Evolutionary conservation across 176 grass and related monocot genomes (phyloP), one percentile per base, ranked within the genome.

Genomic region (Cymbopogon citratus): DNA sequence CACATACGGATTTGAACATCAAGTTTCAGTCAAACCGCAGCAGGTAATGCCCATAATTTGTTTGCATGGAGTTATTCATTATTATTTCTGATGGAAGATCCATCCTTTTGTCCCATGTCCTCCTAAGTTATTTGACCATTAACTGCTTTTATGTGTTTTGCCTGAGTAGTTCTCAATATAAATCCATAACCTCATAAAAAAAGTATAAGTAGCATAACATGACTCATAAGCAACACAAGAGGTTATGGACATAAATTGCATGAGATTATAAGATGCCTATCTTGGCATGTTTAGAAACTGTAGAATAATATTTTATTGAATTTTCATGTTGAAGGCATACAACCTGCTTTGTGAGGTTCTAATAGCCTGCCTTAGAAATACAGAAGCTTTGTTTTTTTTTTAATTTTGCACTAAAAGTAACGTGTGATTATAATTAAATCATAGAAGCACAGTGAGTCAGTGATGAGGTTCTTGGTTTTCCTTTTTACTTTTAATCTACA

Each of bases 1-100:
- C 92, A 10, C 92, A 99, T 87, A 87, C 88, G 36, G 96, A 99
- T 91, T 82, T 99, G 64, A 99, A 95, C 51, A 95, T 99, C 73
- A 99, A 93, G 85, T 99, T 99, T 45, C 96, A 99, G 85, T 95
- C 92, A 72, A 91, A 95, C 72, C 90, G 96, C 38, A 99, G 92
- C 89, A 95, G 96, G 96, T 93, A 90, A 66, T 41, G 9, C 57
- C 52, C 48, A 63, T 56, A 38, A 11, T 81, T 71, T 71, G 14
- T 56, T 69, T 52, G 18, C 29, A 25, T 25, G 80, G 63, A 46
- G 13, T 48, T 82, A 29, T 28, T 73, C 3, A 74, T 73, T 31
- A 6, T 36, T 79, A 66, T 73, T 72, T 66, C 25, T 63, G 43
- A 65, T 45, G 43, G 52, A 71, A 12, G 9, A 54, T 76, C 28